Conservation (phyloP, 2,329 filamentous ascomycete species). For the Pyricularia pennisetigena region DNA sequence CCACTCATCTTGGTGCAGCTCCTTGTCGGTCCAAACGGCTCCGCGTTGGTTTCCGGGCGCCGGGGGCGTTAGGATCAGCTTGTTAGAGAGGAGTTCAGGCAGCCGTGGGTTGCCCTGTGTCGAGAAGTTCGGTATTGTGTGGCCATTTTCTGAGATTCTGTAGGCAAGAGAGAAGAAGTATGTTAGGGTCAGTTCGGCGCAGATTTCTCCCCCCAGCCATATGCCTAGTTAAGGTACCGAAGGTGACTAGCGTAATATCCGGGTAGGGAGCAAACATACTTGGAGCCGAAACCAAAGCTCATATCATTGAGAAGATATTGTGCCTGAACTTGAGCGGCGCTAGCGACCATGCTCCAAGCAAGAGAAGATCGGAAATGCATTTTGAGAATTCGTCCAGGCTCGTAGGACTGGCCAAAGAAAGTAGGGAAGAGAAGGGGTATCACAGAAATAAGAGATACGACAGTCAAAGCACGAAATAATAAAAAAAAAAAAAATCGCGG, state of each 20-base stretch:
- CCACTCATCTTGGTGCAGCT: constrained; percentile 61
- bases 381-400: background rate
- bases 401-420: background rate
- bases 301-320: constrained; percentile 62
- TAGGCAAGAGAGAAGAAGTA: background rate
- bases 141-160: background rate
- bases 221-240: background rate
- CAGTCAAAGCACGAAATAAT: background rate
- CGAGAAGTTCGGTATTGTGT: constrained; percentile 40
- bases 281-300: constrained; percentile 65
- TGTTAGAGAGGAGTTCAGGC: constrained; percentile 71
- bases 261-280: constrained; percentile 28
- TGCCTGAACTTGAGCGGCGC: constrained; percentile 43
- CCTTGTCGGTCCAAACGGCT: constrained; percentile 65
- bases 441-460: background rate
- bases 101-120: constrained; percentile 42
- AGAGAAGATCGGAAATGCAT: constrained; percentile 11
- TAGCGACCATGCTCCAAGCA: constrained; percentile 12
- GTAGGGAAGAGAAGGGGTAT: background rate
- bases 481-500: background rate
- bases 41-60: constrained; percentile 78
- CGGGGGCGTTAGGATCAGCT: constrained; percentile 82
- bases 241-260: background rate
- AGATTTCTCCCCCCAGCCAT: background rate
- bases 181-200: background rate